Percentiles rank a stretch among this genome's conserved stretches.
phyloP scores from a whole-genome alignment of 164 flowering plant genomes.

The Cinnamomum micranthum region DNA sequence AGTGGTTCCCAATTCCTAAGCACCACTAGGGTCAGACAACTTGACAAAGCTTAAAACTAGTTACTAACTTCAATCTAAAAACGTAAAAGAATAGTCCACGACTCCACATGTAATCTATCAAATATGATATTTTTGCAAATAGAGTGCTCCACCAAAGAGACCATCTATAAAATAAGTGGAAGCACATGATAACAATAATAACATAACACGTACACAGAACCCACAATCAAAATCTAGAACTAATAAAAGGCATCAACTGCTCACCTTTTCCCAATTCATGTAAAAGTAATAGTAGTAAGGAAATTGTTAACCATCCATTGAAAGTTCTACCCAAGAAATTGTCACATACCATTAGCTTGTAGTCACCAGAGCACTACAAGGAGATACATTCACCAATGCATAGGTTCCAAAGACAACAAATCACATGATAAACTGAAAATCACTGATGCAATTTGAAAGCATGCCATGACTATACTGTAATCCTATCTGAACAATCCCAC shows the following conservation, averaged over 20 bases:
- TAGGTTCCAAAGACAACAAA: constrained; percentile 33
- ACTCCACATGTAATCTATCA: too few relatives aligned
- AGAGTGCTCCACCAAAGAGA: too few relatives aligned
- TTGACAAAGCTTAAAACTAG: too few relatives aligned
- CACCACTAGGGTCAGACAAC: too few relatives aligned
- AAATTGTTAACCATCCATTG: constrained; percentile 15
- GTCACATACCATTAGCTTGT: constrained; percentile 27
- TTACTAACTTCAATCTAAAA: too few relatives aligned
- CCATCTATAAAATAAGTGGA: too few relatives aligned
- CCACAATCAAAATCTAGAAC: constrained; percentile 5
- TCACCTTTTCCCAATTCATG: constrained; percentile 4
- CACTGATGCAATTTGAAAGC: constrained; percentile 22
- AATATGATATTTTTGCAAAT: too few relatives aligned
- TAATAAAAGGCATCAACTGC: background rate
- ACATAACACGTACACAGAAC: background rate
- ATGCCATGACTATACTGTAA: constrained; percentile 19
- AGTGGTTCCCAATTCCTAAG: too few relatives aligned
- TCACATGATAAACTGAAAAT: constrained; percentile 33
- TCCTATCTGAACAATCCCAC: constrained; percentile 23
- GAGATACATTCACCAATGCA: background rate
- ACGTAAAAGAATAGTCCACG: too few relatives aligned
- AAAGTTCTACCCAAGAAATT: constrained; percentile 19
- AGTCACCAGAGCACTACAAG: constrained; percentile 31
- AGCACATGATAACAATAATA: too few relatives aligned
- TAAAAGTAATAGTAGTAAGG: constrained; percentile 5